Evolutionary conservation across 345 rosid genomes (phyloP).

Genomic region (Hypericum perforatum): DNA sequence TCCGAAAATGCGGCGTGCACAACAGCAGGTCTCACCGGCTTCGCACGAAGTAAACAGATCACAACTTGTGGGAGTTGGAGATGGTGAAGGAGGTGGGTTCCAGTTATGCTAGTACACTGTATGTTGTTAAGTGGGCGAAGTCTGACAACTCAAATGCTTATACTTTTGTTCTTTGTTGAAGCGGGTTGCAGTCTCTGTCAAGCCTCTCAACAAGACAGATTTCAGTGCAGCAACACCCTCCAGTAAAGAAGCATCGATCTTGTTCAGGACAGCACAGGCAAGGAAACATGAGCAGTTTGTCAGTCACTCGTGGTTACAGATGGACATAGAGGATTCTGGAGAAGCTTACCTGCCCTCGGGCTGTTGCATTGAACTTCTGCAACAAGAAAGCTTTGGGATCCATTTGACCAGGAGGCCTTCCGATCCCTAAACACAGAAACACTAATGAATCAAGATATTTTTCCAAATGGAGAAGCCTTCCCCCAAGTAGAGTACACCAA

Average conservation of each 20-base stretch:
- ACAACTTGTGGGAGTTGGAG: slow-evolving; percentile 72
- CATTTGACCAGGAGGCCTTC: slow-evolving; percentile 92
- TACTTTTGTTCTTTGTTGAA: slow-evolving; percentile 77
- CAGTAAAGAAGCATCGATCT: slow-evolving; percentile 63
- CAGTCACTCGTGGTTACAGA: too few species aligned
- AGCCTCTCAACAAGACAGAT: slow-evolving; percentile 57
- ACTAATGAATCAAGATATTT: too few species aligned
- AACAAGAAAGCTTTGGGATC: slow-evolving; percentile 91
- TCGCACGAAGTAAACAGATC: slow-evolving; percentile 55
- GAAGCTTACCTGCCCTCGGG: slow-evolving; percentile 49
- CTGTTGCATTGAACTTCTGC: slow-evolving; percentile 62
- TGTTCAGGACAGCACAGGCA: slow-evolving; percentile 6
- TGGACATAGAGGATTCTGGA: too few species aligned
- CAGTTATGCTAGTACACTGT: background rate
- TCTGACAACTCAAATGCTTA: slow-evolving; percentile 62
- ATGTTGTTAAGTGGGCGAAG: slow-evolving; percentile 30
- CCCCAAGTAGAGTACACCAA: background rate
- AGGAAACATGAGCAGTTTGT: background rate
- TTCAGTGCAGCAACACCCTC: slow-evolving; percentile 64
- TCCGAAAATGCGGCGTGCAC: slow-evolving; percentile 45
- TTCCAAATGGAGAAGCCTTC: background rate
- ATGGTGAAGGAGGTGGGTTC: slow-evolving; percentile 76
- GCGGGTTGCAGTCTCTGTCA: slow-evolving; percentile 51
- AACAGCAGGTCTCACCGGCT: slow-evolving; percentile 77
- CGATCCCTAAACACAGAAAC: slow-evolving; percentile 44